Evolutionary conservation across 2,329 filamentous ascomycete genomes (phyloP).

Genomic region (Botrytis pseudocinerea): DNA sequence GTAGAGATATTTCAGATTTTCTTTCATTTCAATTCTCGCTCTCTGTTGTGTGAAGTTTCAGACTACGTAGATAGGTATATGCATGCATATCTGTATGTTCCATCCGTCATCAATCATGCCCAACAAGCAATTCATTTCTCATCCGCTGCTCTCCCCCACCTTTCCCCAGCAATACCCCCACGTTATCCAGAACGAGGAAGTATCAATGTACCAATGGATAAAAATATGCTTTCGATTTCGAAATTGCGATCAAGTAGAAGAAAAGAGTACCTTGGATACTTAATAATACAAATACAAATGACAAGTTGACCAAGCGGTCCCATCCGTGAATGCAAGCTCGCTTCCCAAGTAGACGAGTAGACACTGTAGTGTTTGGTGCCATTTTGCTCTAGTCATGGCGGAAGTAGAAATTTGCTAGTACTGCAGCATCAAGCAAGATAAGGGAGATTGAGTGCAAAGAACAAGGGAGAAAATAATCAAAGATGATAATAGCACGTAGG

Average conservation of each 20-base stretch:
- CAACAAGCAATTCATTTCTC: background rate
- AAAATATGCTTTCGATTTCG: background rate
- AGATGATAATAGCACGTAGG: background rate
- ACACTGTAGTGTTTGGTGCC: background rate
- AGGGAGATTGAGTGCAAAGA: constrained; percentile 1
- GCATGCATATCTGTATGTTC: background rate
- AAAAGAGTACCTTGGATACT: background rate
- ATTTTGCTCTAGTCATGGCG: background rate
- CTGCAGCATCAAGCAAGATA: background rate
- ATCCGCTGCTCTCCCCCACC: background rate
- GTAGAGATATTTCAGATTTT: too few species aligned
- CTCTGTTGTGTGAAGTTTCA: background rate
- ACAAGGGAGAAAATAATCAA: background rate
- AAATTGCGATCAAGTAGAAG: background rate
- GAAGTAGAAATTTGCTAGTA: background rate
- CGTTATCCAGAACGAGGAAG: constrained; percentile 2
- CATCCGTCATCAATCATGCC: background rate
- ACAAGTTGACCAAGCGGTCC: background rate
- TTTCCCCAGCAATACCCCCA: background rate
- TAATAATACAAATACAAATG: constrained; percentile 14
- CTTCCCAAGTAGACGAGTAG: background rate
- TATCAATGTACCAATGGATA: background rate
- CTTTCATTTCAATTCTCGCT: background rate
- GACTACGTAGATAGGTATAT: background rate
- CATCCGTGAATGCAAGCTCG: background rate